Evolutionary conservation across 2,329 filamentous ascomycete species (phyloP), one percentile per base, ranked within the genome.

Genomic region (Curvularia lunata): DNA sequence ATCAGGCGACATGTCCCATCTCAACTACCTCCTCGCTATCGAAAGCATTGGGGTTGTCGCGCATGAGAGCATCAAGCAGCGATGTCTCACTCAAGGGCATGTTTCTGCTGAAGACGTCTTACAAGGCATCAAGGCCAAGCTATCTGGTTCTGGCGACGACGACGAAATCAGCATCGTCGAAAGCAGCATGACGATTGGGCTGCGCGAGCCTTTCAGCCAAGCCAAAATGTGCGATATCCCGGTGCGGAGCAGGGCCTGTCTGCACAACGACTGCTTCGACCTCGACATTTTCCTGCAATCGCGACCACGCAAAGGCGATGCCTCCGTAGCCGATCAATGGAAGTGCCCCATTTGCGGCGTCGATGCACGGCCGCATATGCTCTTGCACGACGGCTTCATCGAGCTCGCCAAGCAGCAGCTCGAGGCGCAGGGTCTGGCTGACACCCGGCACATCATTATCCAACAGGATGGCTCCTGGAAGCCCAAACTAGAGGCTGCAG

Each of bases 191-290:
- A 79, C 74, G 4, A 79, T 84, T 61, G 75, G 71, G 6, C 69
- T 84, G 12, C 75, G 78, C 58, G 82, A 84, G 52, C 82, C 82
- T 0, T 79, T 82, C 63, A 77, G 73, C 47, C 74, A 71, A 40
- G 74, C 72, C 34, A 68, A 63, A 7, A 76, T 95, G 10, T 92
- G 90, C 72, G 80, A 84, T 5, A 82, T 84, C 0, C 94, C 95
- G 1, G 91, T 88, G 1, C 88, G 93, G 27, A 88, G 91, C 25
- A 79, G 69, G 7, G 67, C 75, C 3, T 99, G 95, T 74, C 80
- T 80, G 23, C 94, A 99, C 72, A 80, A 89, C 34, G 91, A 97
- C 71, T 97, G 92, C 72, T 97, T 98, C 72, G 94, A 98, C 73
- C 85, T 97, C 7, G 84, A 90, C 19, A 93, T 86, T 0, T 98